phyloP scores from a whole-genome alignment of 805 yeast species.

The Diddensiella santjacobensis region DNA sequence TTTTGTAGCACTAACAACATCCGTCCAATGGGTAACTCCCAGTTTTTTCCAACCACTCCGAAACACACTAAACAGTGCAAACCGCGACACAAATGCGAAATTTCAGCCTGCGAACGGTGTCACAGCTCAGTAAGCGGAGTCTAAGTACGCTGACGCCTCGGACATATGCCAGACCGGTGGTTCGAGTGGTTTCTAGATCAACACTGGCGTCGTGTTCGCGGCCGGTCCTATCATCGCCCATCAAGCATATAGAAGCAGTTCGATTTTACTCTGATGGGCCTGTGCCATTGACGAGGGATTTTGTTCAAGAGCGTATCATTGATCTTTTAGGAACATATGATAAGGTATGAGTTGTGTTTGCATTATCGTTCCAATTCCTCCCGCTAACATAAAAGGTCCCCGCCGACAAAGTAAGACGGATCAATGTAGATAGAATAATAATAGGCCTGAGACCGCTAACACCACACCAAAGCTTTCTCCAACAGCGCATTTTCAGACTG shows the following conservation, averaged over 20 bases:
- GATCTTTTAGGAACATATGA: conserved; percentile 68
- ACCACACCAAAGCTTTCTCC: background rate
- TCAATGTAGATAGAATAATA: too few relatives aligned
- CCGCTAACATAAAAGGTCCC: background rate
- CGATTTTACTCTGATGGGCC: conserved; percentile 59
- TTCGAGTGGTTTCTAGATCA: background rate
- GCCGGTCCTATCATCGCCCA: background rate
- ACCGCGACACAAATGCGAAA: background rate
- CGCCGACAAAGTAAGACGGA: background rate
- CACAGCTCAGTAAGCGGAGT: background rate
- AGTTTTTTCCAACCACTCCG: background rate
- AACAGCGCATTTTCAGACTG: conserved; percentile 33
- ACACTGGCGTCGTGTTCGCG: background rate
- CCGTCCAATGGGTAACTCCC: background rate
- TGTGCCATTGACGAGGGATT: conserved; percentile 63
- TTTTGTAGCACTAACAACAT: background rate
- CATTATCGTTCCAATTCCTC: conserved; percentile 2
- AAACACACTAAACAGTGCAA: background rate
- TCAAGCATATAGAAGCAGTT: background rate
- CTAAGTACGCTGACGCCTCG: background rate
- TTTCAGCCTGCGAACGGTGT: background rate
- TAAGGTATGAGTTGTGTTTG: conserved; percentile 43
- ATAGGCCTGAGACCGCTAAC: too few relatives aligned
- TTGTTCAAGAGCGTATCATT: conserved; percentile 73
- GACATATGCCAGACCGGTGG: background rate